Base-by-base conservation (phyloP, 2,329 filamentous ascomycete species). In the Penicillium aurantiogriseum region DNA sequence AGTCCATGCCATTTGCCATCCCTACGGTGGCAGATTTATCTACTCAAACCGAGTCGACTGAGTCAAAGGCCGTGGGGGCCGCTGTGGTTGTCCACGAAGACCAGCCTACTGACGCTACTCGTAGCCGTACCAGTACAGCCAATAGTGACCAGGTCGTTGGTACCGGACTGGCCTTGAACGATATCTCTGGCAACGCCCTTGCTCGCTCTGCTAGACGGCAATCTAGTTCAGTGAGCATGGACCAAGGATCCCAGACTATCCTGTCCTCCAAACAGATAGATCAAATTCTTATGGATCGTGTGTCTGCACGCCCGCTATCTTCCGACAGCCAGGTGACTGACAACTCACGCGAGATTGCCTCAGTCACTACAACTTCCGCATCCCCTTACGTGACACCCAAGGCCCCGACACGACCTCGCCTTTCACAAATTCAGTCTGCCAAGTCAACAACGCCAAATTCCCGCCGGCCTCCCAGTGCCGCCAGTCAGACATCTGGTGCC, bases 191-290 rank as follows among this genome's bases (percentile, higher is more conserved):
- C 53, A 89, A 89, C 67, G 74, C 80, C 45, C 61, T 69, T 29
- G 62, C 68, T 27, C 67, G 68, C 25, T 69, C 69, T 43, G 48
- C 61, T 27, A 68, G 51, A 54, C 60, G 63, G n/a, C 61, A 57
- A 23, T 67, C 65, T 19, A 65, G 58, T 66, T 72, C 70, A 40
- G 73, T 77, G 54, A 88, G 82, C 59, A 77, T 81, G 21, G 91
- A 96, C 67, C 88, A 89, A 63, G 85, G 87, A 52, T 88, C 89
- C 15, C 93, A 97, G 76, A 97, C 92, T 25, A 82, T 88, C 39
- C 80, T 97, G 31, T 95, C 91, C n/a, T 85, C 90, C 0, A 85
- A 89, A 49, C 87, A 89, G 55, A 91, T 96, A 62, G 92, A 96
- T 64, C 83, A 85, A 54, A 81, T 96, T 68, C 76, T 95, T 55